Percentiles rank a stretch among this genome's conserved stretches.
Conservation (phyloP, 257 asterid genomes). For the Solanum pimpinellifolium region DNA sequence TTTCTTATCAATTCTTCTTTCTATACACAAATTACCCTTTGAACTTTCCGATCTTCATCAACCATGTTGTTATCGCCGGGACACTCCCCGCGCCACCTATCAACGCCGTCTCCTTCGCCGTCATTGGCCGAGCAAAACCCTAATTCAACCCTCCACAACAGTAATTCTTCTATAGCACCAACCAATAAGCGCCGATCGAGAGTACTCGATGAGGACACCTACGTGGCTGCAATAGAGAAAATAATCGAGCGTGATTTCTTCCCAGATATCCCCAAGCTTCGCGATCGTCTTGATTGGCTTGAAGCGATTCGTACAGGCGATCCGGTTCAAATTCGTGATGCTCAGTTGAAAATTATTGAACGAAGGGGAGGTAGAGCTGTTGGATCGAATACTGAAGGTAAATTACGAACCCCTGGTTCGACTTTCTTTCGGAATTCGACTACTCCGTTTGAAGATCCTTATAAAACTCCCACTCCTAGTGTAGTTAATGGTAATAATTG, state of each 20-base stretch:
- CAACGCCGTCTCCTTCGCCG: conserved; percentile 58
- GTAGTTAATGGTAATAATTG: neutral
- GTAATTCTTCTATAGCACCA: neutral
- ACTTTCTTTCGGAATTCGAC: conserved; percentile 54
- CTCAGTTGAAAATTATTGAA: conserved; percentile 83
- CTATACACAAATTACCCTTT: neutral
- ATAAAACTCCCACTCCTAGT: neutral
- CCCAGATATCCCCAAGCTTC: conserved; percentile 89
- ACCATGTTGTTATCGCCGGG: conserved; percentile 81
- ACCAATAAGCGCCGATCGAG: neutral
- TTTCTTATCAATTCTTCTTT: neutral
- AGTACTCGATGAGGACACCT: conserved; percentile 77
- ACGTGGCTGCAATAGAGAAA: conserved; percentile 83
- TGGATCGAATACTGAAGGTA: conserved; percentile 21
- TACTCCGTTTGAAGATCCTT: conserved; percentile 37
- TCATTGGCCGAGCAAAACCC: conserved; percentile 14
- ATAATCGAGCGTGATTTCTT: conserved; percentile 90
- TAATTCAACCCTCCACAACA: neutral
- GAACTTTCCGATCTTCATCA: neutral
- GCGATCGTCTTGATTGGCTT: conserved; percentile 93
- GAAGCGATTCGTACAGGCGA: conserved; percentile 71
- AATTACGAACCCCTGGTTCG: conserved; percentile 52
- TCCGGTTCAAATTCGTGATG: conserved; percentile 81
- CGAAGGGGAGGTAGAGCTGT: conserved; percentile 53
- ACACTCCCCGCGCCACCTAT: conserved; percentile 82